Conservation (phyloP, 257 asterid species). For the Solanum infundibuliforme region DNA sequence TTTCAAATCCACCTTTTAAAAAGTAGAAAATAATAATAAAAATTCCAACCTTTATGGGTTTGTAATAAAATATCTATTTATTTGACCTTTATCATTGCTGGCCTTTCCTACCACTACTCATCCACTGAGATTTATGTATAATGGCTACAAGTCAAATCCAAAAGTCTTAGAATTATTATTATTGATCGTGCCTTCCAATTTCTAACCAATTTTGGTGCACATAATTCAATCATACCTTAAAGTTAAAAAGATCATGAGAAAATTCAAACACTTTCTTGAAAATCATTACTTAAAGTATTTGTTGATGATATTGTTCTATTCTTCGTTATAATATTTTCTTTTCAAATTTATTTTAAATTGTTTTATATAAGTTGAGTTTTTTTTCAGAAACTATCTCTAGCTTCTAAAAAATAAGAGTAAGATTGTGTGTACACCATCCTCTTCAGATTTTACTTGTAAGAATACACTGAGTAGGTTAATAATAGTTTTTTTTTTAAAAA, state of each 20-base stretch:
- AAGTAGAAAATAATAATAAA: not conserved
- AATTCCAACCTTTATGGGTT: not conserved
- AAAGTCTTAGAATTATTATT: conserved; percentile 18
- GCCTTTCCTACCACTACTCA: conserved; percentile 31
- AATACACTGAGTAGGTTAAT: not conserved
- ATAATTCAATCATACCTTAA: not conserved
- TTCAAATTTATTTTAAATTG: not conserved
- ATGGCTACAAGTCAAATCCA: conserved; percentile 23
- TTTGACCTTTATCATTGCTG: not conserved
- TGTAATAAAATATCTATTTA: not conserved
- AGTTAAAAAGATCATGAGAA: conserved; percentile 8
- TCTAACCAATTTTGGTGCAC: conserved; percentile 18
- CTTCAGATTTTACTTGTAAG: not conserved
- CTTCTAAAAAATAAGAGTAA: not conserved
- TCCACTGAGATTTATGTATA: conserved; percentile 47
- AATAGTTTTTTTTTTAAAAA: too few species aligned
- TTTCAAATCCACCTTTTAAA: not conserved
- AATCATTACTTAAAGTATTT: not conserved
- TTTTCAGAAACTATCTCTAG: not conserved
- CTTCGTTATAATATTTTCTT: not conserved
- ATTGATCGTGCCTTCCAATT: conserved; percentile 4
- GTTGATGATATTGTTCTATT: not conserved
- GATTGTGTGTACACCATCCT: not conserved
- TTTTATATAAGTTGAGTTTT: not conserved
- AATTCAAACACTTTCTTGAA: conserved; percentile 1